phyloP scores from a whole-genome alignment of 164 flowering plant genomes.

The Magnolia kwangsiensis region DNA sequence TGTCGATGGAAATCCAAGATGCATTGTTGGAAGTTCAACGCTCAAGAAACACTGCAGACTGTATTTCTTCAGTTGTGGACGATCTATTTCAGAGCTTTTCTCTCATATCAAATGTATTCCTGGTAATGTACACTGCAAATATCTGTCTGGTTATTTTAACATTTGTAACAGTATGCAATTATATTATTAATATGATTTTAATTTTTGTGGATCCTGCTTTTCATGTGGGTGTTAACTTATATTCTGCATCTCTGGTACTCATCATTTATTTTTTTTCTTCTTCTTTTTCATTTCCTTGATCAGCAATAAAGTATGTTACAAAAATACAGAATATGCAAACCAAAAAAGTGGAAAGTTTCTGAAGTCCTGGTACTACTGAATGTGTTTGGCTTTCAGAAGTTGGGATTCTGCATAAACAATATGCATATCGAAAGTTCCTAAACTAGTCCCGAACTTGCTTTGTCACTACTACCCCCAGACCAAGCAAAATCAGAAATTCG shows the following conservation, averaged over 20 bases:
- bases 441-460: too few species aligned
- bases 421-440: too few species aligned
- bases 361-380: too few species aligned
- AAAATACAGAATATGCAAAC: background rate
- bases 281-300: background rate
- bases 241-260: background rate
- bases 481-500: too few species aligned
- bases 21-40: slow-evolving; percentile 46
- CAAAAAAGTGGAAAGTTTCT: background rate
- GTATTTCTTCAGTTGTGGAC: slow-evolving; percentile 38
- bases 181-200: too few species aligned
- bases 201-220: background rate
- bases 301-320: background rate
- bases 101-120: slow-evolving; percentile 23
- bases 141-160: background rate
- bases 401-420: too few species aligned
- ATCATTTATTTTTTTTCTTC: too few species aligned
- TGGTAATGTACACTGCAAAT: slow-evolving; percentile 28
- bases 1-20: slow-evolving; percentile 46
- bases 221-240: background rate
- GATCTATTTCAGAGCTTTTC: slow-evolving; percentile 51
- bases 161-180: background rate
- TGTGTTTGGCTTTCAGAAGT: too few species aligned
- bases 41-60: slow-evolving; percentile 30
- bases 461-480: too few species aligned